Evolutionary conservation across 2,329 filamentous ascomycete genomes (phyloP).

Genomic region (Cordyceps militaris): DNA sequence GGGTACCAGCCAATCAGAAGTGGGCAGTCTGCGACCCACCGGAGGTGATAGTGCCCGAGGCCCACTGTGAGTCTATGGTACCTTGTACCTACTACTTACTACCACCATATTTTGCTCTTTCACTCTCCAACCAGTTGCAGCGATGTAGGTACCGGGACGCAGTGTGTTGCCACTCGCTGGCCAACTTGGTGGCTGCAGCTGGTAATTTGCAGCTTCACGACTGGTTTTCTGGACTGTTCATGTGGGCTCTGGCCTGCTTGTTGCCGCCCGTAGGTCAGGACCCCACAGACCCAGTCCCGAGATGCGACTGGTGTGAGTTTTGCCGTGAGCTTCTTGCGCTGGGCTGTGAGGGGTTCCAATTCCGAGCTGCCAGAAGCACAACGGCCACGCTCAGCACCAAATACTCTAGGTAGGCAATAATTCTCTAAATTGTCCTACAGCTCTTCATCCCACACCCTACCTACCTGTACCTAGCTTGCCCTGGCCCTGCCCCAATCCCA

Average conservation of each 20-base stretch:
- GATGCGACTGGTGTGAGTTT: neutral
- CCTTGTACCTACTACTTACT: neutral
- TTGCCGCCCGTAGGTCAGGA: constrained; percentile 6
- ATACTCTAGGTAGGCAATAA: neutral
- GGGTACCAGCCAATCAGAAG: neutral
- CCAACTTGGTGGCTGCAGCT: neutral
- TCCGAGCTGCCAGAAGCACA: no score
- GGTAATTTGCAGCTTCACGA: neutral
- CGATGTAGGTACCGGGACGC: neutral
- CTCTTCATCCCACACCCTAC: neutral
- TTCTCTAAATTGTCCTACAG: neutral
- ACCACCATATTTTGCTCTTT: neutral
- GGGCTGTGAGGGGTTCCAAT: constrained; percentile 1
- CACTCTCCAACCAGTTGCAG: no score
- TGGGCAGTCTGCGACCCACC: neutral
- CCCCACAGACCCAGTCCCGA: constrained; percentile 5
- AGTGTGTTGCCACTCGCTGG: neutral
- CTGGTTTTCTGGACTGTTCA: neutral
- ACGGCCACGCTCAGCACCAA: neutral
- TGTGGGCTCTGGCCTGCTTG: neutral
- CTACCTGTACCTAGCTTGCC: neutral
- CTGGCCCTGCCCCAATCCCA: constrained; percentile 4
- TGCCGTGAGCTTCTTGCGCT: no score
- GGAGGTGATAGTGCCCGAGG: neutral
- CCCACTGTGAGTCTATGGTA: no score